Evolutionary conservation across 805 yeast genomes (phyloP).

Genomic region (Hanseniaspora thailandica): DNA sequence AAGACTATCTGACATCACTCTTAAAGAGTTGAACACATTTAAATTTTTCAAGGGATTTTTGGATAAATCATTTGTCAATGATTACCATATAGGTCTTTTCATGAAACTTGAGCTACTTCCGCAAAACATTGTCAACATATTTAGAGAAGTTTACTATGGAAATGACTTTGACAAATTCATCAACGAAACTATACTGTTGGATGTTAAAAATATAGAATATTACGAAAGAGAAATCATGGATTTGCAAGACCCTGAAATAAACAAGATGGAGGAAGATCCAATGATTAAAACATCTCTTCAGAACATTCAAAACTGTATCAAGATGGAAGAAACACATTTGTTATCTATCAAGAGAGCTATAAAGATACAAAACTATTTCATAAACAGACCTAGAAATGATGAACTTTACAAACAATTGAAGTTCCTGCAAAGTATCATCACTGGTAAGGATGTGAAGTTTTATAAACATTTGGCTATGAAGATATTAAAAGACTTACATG

Average conservation of each 20-base stretch:
- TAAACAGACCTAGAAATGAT: background rate
- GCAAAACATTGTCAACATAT: background rate
- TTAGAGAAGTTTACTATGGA: slow-evolving; percentile 4
- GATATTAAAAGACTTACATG: background rate
- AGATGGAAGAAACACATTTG: slow-evolving; percentile 3
- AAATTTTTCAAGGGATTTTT: slow-evolving; percentile 1
- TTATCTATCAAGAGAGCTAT: background rate
- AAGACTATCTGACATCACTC: background rate
- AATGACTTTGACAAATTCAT: slow-evolving; percentile 8
- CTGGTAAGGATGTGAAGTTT: background rate
- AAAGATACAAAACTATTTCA: slow-evolving; percentile 2
- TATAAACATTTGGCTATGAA: background rate
- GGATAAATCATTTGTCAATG: background rate
- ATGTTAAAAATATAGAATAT: background rate
- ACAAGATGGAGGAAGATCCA: background rate
- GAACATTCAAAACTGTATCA: background rate
- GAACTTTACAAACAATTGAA: background rate
- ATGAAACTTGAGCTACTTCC: background rate
- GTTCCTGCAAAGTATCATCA: background rate
- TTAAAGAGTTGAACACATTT: background rate
- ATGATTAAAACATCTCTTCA: background rate
- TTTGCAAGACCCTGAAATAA: background rate
- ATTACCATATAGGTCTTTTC: slow-evolving; percentile 8
- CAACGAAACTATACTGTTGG: background rate
- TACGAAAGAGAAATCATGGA: background rate